These are phyloP conservation scores for Apiospora marii DNA, from an alignment of 2,329 filamentous ascomycete species.

Conservation along the genomic window DNA sequence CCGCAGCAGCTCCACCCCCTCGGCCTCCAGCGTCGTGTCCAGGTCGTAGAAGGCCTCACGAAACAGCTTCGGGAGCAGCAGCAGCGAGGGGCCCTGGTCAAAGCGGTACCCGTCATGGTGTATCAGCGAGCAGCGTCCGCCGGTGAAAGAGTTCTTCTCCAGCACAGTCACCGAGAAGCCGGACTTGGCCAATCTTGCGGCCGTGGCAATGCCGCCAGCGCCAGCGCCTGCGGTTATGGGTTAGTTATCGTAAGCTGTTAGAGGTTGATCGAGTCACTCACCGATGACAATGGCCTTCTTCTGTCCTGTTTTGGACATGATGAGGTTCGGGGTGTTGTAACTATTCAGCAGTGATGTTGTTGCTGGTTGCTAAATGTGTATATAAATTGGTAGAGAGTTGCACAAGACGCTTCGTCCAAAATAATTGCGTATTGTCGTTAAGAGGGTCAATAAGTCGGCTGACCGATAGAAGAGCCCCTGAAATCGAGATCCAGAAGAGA, in stretches of 20 bases:
- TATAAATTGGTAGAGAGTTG: background rate
- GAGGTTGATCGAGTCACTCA: constrained; percentile 38
- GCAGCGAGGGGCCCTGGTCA: constrained; percentile 78
- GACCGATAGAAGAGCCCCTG: background rate
- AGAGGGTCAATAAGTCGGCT: too few relatives aligned
- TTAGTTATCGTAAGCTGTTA: background rate
- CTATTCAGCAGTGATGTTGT: background rate
- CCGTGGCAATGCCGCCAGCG: constrained; percentile 74
- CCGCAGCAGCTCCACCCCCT: constrained; percentile 73
- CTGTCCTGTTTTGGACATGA: constrained; percentile 36
- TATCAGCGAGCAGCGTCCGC: constrained; percentile 74
- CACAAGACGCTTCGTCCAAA: background rate
- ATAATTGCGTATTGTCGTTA: background rate
- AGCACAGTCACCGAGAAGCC: constrained; percentile 77
- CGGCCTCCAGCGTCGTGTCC: constrained; percentile 68
- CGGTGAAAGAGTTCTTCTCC: constrained; percentile 79
- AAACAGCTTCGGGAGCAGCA: constrained; percentile 76
- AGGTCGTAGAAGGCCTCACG: constrained; percentile 73
- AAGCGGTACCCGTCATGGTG: constrained; percentile 70
- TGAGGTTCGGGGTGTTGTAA: background rate
- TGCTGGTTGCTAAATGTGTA: background rate
- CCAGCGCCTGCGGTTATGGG: constrained; percentile 63
- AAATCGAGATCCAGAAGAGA: background rate
- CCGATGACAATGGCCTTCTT: constrained; percentile 63
- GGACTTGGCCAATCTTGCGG: constrained; percentile 74